Conservation (phyloP, 208 protist genomes). For the Strigomonas culicis region DNA sequence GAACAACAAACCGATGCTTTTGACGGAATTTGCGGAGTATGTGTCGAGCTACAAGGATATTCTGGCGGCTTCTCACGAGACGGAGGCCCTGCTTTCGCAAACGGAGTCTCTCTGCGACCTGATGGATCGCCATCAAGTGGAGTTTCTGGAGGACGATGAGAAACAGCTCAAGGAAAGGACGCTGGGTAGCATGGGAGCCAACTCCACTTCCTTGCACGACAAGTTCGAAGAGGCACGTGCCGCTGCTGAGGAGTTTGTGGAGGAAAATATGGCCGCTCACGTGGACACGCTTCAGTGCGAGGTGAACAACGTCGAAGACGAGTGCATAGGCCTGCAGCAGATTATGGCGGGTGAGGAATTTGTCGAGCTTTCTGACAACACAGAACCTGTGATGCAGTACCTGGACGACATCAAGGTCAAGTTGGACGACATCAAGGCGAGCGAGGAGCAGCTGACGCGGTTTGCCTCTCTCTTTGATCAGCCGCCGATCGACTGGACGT, state of each 20-base stretch:
- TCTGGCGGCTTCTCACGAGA: constrained; percentile 32
- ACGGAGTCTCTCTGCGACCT: constrained; percentile 86
- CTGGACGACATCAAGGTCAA: constrained; percentile 76
- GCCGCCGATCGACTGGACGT: constrained; percentile 77
- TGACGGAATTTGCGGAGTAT: constrained; percentile 86
- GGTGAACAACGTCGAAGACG: constrained; percentile 81
- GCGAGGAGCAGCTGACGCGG: constrained; percentile 63
- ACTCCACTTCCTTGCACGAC: constrained; percentile 66
- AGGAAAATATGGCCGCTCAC: constrained; percentile 76
- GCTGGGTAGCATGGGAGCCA: constrained; percentile 54
- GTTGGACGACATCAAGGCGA: constrained; percentile 63
- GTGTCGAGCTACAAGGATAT: constrained; percentile 85
- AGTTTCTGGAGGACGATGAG: constrained; percentile 87
- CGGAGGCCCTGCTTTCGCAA: constrained; percentile 66
- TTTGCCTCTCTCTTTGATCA: constrained; percentile 88
- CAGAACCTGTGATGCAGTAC: constrained; percentile 83
- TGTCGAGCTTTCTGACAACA: constrained; percentile 66
- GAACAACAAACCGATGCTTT: constrained; percentile 59
- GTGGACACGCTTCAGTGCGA: constrained; percentile 63
- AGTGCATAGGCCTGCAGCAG: constrained; percentile 79
- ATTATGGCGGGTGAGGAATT: constrained; percentile 89
- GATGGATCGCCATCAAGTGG: constrained; percentile 88
- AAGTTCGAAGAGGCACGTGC: constrained; percentile 81
- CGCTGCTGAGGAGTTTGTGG: constrained; percentile 87
- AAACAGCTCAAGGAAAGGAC: constrained; percentile 87